Evolutionary conservation across 345 rosid genomes (phyloP), one percentile per base, ranked within the genome.

Genomic region (Garcia nutans): DNA sequence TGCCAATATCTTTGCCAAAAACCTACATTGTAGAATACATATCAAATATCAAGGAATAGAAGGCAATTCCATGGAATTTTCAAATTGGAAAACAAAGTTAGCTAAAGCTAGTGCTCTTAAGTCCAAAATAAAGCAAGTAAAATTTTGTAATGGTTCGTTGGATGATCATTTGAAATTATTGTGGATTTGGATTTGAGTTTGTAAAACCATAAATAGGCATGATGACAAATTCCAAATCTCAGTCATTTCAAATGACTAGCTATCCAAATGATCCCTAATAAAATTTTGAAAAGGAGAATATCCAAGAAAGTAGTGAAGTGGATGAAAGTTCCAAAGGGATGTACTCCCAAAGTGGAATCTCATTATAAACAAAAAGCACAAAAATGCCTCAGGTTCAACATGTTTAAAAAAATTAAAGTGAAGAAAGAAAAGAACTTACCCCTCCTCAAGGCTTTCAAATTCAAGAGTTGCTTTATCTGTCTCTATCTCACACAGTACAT

Each of bases 401-500:
- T 0, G 3, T 42, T 42, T 9, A 15, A 68, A 42, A 68, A 57
- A 69, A 20, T 26, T 72, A 80, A 78, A 71, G 67, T 42, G 52
- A 12, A 45, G 8, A 65, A 75, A 71, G 59, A 74, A 81, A 45
- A 78, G 72, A 71, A 66, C 7, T 79, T 88, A 95, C 99, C 99
- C 98, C 75, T 93, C 99, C 81, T 95, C 99, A 79, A 93, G 99
- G 80, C 93, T 78, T 87, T 95, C 98, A 85, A 89, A 87, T 86
- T 93, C 98, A 77, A 93, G 84, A 19, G 99, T 95, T 26, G 98
- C 98, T 87, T 95, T 95, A 83, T 95, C 99, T 23, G 99, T 95
- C 93, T 95, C 98, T 80, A 95, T 91, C 77, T 95, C 97, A 68
- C 99, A 95, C 44, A 93, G 84, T 67, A 95, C 65, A 83, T 95